Evolutionary conservation across 768 basidiomycete genomes (phyloP).

Genomic region (Suillus clintonianus): DNA sequence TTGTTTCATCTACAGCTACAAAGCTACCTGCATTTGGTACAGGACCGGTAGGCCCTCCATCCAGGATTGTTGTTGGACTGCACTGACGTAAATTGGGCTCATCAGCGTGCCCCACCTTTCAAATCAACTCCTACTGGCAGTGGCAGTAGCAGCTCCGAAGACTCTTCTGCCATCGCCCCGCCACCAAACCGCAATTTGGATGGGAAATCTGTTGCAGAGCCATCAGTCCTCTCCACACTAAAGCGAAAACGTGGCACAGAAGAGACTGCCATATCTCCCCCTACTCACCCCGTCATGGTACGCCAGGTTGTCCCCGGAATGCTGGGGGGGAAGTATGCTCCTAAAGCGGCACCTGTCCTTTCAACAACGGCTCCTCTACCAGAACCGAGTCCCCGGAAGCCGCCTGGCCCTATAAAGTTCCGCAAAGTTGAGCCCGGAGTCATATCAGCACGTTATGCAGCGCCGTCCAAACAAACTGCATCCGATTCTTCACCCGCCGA

Average conservation of each 20-base stretch:
- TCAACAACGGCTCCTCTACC: constrained; percentile 3
- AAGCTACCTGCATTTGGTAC: constrained; percentile 3
- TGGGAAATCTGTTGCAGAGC: not conserved
- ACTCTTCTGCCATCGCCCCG: constrained; percentile 6
- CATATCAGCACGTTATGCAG: constrained; percentile 28
- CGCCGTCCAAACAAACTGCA: not conserved
- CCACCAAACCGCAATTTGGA: not conserved
- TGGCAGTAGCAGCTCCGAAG: constrained; percentile 13
- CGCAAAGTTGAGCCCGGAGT: constrained; percentile 43
- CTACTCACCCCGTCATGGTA: constrained; percentile 30
- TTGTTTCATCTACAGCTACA: not conserved
- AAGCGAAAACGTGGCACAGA: constrained; percentile 34
- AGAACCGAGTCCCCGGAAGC: constrained; percentile 21
- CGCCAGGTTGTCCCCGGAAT: constrained; percentile 41
- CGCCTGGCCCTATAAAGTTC: constrained; percentile 34
- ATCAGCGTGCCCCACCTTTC: constrained; percentile 13
- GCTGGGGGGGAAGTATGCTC: constrained; percentile 28
- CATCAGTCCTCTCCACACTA: constrained; percentile 17
- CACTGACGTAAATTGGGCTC: not conserved
- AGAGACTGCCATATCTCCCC: constrained; percentile 9
- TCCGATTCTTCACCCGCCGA: not conserved
- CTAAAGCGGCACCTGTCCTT: constrained; percentile 16
- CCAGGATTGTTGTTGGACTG: not conserved
- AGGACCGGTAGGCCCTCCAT: not conserved
- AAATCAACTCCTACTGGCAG: constrained; percentile 13